Percentiles rank a stretch among this genome's conserved stretches.
These are phyloP conservation scores for Cutaneotrichosporon mucoides DNA, from an alignment of 1,284 basidiomycete species.

Conservation along the genomic window DNA sequence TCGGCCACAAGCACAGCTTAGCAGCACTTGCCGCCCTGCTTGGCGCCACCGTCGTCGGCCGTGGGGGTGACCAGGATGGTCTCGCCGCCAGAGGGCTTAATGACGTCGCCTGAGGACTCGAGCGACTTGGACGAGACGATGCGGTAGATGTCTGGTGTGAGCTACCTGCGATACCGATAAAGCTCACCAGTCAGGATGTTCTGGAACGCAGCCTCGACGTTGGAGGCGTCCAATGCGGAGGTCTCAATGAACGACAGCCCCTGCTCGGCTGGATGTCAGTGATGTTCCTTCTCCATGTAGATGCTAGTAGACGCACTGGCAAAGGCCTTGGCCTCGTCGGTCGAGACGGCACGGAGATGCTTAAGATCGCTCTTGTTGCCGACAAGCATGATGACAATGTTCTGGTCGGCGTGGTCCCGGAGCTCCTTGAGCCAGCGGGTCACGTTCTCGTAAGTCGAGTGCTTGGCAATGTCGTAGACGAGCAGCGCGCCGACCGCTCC, in stretches of 20 bases:
- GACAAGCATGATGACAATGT: conserved; percentile 92
- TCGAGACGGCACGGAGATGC: conserved; percentile 91
- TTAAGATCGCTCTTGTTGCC: conserved; percentile 98
- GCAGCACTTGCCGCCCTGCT: conserved; percentile 49
- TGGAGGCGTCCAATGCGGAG: conserved; percentile 97
- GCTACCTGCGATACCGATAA: neutral
- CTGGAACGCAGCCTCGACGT: conserved; percentile 96
- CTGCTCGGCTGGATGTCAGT: conserved; percentile 60
- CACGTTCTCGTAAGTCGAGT: conserved; percentile 92
- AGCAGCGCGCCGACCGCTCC: conserved; percentile 91
- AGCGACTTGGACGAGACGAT: conserved; percentile 86
- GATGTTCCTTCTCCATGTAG: neutral
- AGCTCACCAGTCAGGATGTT: conserved; percentile 83
- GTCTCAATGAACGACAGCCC: conserved; percentile 96
- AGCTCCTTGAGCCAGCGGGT: conserved; percentile 98
- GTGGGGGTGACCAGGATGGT: conserved; percentile 69
- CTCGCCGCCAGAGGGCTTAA: conserved; percentile 65
- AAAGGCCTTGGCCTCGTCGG: conserved; percentile 83
- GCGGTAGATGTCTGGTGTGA: conserved; percentile 76
- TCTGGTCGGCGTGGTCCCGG: conserved; percentile 86
- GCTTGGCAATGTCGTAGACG: conserved; percentile 92
- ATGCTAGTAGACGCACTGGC: conserved; percentile 57
- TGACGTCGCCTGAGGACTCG: conserved; percentile 69
- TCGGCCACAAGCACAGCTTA: conserved; percentile 15
- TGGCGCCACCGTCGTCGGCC: conserved; percentile 48